Conservation (phyloP, 352 stramenopile genomes). For the Blastocystis sp. region DNA sequence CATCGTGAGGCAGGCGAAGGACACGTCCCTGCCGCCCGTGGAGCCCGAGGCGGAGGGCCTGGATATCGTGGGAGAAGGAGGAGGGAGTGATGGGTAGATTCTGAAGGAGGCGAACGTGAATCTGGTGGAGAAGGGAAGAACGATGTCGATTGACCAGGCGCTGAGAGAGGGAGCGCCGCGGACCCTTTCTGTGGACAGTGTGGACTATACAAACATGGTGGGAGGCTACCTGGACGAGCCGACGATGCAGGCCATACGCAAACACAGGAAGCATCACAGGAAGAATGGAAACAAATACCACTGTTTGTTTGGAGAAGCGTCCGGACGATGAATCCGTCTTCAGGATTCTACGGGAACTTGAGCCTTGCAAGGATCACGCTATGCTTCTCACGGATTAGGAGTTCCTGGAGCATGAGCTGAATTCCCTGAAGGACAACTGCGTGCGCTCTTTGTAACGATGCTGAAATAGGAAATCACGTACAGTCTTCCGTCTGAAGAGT, state of each 20-base stretch:
- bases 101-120: slow-evolving; percentile 42
- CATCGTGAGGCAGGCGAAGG: slow-evolving; percentile 26
- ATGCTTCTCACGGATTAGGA: background rate
- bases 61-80: background rate
- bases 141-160: slow-evolving; percentile 66
- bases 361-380: no score
- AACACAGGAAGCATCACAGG: slow-evolving; percentile 27
- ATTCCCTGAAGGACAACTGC: background rate
- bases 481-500: background rate
- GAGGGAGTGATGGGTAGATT: background rate
- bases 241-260: background rate
- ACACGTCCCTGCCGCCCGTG: slow-evolving; percentile 15
- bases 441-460: background rate
- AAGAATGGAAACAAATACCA: background rate
- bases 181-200: slow-evolving; percentile 61
- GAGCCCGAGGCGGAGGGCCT: background rate
- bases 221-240: slow-evolving; percentile 21
- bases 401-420: background rate
- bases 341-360: no score
- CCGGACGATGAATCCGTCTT: no score
- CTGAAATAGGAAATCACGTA: background rate
- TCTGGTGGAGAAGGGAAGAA: slow-evolving; percentile 68
- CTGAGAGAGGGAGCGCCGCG: slow-evolving; percentile 22
- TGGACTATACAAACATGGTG: slow-evolving; percentile 62
- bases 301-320: background rate